phyloP scores from a whole-genome alignment of 176 grass and related monocot species.

The Triticum urartu region DNA sequence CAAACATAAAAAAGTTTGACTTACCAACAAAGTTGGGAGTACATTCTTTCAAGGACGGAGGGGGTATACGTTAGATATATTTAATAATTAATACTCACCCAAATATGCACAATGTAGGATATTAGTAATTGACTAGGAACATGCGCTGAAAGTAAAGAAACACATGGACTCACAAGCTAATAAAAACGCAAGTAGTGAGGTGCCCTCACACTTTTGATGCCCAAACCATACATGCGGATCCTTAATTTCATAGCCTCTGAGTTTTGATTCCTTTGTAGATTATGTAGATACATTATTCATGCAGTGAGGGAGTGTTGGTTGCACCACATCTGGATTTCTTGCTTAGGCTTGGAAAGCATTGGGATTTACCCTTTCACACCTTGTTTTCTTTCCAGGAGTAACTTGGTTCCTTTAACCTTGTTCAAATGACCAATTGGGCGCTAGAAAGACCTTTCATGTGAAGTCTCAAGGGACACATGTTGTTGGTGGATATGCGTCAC shows the following conservation, averaged over 20 bases:
- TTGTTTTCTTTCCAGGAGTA: fast-evolving
- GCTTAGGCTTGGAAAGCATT: background rate
- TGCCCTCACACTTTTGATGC: background rate
- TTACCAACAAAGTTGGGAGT: no score
- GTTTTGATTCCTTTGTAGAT: background rate
- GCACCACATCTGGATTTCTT: background rate
- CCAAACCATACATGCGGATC: background rate
- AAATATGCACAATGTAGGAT: background rate
- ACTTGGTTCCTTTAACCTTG: background rate
- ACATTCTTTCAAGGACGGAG: no score
- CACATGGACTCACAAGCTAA: background rate
- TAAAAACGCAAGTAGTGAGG: background rate
- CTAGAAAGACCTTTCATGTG: background rate
- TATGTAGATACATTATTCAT: background rate
- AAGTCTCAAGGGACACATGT: background rate
- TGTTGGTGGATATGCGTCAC: background rate
- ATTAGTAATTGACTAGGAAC: background rate
- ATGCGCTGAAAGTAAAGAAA: background rate
- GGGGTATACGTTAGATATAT: background rate
- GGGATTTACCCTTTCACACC: background rate
- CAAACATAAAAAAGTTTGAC: no score
- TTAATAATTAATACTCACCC: background rate
- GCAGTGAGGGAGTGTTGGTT: background rate
- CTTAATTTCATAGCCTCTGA: background rate
- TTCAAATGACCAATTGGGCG: background rate